Conservation (phyloP, 1,139 yeast species). For the Pichia sp. region DNA sequence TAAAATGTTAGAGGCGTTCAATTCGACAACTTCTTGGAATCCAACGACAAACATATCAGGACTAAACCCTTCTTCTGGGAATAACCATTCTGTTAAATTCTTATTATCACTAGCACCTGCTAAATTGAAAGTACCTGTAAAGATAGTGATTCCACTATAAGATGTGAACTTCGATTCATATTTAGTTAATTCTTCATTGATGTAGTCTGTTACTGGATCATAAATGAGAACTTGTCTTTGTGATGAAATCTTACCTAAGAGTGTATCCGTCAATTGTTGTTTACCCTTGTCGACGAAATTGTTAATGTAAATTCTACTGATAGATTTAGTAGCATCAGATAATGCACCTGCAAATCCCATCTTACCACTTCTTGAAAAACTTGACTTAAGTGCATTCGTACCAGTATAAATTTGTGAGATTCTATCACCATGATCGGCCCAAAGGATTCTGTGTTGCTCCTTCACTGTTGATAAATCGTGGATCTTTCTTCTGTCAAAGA, state of each 20-base stretch:
- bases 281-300: constrained; percentile 91
- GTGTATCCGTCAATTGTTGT: constrained; percentile 81
- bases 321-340: constrained; percentile 95
- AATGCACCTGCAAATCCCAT: constrained; percentile 96
- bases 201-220: constrained; percentile 88
- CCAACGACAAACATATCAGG: constrained; percentile 87
- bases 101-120: constrained; percentile 61
- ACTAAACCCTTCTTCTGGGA: constrained; percentile 52
- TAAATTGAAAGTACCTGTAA: constrained; percentile 86
- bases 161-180: constrained; percentile 60
- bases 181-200: constrained; percentile 55
- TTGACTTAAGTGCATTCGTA: constrained; percentile 92
- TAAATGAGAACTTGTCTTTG: constrained; percentile 71
- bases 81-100: constrained; percentile 78
- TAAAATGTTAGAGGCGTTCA: constrained; percentile 80
- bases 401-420: constrained; percentile 97
- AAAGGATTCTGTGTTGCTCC: constrained; percentile 70
- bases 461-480: constrained; percentile 49
- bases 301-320: constrained; percentile 92
- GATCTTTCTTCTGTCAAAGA: constrained; percentile 45
- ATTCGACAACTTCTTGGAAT: constrained; percentile 87
- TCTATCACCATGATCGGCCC: constrained; percentile 99
- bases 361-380: constrained; percentile 91
- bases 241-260: constrained; percentile 76
- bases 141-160: constrained; percentile 56